Evolutionary conservation across 2,329 filamentous ascomycete genomes (phyloP).

Genomic region (Calonectria montana): DNA sequence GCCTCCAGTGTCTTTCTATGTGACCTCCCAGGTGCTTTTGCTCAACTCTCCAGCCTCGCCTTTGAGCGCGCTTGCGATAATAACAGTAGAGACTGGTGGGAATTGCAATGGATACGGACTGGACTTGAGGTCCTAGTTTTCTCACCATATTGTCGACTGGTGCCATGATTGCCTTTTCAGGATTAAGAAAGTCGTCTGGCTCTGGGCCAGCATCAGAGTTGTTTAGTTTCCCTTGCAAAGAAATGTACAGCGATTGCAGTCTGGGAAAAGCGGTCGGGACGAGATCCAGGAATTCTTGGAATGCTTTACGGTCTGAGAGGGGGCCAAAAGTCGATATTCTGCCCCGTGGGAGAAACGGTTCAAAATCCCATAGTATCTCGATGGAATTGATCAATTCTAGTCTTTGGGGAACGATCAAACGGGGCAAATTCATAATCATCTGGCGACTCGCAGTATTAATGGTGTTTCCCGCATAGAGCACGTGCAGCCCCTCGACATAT

Average conservation of each 20-base stretch:
- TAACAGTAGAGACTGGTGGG: constrained; percentile 35
- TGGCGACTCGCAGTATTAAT: constrained; percentile 36
- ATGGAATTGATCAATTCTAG: constrained; percentile 34
- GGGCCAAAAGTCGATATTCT: neutral
- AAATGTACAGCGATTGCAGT: constrained; percentile 30
- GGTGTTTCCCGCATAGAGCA: constrained; percentile 46
- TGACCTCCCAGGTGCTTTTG: constrained; percentile 25
- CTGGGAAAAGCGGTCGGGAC: constrained; percentile 29
- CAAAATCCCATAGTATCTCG: constrained; percentile 41
- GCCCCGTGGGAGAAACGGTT: constrained; percentile 21
- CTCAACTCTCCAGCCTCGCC: constrained; percentile 23
- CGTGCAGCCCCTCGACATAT: constrained; percentile 44
- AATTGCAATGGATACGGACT: constrained; percentile 36
- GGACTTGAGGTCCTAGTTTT: constrained; percentile 25
- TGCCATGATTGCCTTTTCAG: constrained; percentile 5
- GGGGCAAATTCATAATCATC: constrained; percentile 29
- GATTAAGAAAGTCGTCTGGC: neutral
- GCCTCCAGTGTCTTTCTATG: constrained; percentile 38
- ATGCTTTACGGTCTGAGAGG: constrained; percentile 18
- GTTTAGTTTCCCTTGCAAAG: constrained; percentile 20
- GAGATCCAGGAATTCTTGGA: constrained; percentile 28
- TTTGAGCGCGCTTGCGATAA: constrained; percentile 28
- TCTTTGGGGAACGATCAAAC: constrained; percentile 37
- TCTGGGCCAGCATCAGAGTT: neutral
- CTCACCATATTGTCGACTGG: constrained; percentile 37